These are phyloP conservation scores for Tuber umbilicatum DNA, from an alignment of 495 filamentous ascomycete species.

Conservation along the genomic window DNA sequence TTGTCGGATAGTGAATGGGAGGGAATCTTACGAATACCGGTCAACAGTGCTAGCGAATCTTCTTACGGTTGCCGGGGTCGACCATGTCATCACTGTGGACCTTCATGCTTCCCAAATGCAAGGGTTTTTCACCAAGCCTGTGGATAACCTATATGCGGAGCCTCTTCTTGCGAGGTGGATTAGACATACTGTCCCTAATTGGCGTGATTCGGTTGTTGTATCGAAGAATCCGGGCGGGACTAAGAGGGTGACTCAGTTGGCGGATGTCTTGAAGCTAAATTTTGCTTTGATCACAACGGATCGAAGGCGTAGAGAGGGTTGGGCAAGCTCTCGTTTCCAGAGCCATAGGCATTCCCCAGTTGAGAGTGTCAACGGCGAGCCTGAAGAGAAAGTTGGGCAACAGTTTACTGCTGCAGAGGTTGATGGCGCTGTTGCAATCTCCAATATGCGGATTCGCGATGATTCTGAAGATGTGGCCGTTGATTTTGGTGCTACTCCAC, in stretches of 20 bases:
- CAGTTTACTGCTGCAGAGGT: constrained; percentile 2
- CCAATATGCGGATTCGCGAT: constrained; percentile 2
- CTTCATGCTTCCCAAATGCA: constrained; percentile 97
- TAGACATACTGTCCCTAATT: constrained; percentile 72
- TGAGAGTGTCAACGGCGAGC: constrained; percentile 38
- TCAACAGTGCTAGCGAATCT: constrained; percentile 76
- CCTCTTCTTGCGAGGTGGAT: constrained; percentile 96
- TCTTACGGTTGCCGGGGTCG: constrained; percentile 82
- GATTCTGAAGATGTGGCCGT: neutral
- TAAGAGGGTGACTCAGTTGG: constrained; percentile 91
- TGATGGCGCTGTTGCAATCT: constrained; percentile 11
- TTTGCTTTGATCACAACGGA: constrained; percentile 97
- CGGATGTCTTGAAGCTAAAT: constrained; percentile 92
- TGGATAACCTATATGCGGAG: constrained; percentile 95
- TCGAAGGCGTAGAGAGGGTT: constrained; percentile 59
- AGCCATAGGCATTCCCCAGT: constrained; percentile 40
- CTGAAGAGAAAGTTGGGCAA: constrained; percentile 6
- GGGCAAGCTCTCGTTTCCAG: constrained; percentile 42
- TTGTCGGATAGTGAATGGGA: constrained; percentile 4
- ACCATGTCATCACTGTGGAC: constrained; percentile 96
- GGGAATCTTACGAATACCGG: neutral
- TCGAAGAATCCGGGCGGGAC: constrained; percentile 97
- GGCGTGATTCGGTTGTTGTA: constrained; percentile 88
- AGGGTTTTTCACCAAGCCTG: constrained; percentile 95
- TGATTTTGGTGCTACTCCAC: constrained; percentile 34